Base-by-base conservation (phyloP, 306 rosid species). In the Dalbergia oliveri region DNA sequence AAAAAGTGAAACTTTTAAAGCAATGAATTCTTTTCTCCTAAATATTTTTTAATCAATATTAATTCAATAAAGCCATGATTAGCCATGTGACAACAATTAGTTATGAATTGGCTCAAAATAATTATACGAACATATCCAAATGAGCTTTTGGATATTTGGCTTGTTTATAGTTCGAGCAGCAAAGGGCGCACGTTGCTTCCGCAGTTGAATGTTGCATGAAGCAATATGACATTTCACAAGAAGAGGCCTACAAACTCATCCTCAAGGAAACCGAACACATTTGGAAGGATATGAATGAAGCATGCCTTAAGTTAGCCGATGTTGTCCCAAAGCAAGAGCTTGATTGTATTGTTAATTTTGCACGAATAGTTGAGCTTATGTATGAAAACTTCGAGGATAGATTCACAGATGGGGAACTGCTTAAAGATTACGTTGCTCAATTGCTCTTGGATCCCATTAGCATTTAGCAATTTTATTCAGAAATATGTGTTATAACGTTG, bases 221-320 rank as follows among this genome's bases (percentile, higher is more conserved):
- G 64, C 82, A 88, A 69, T 43, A 76, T 53, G 19, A 8, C 5
- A 76, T 82, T 9, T 82, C 82, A 69, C 41, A 51, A 31, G 73
- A 69, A 50, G 81, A 82, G 34, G 78, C 81, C 0, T 82, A 69
- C 13, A 53, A 61, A 41, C 33, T 9, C 21, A 59, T 91, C 3
- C 5, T 9, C 0, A 72, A 79, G 41, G 86, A 77, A 3, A 13
- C 85, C 0, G 41, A 16, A 5, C 51, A 79, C n/a, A 60, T 71
- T 0, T 89, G 87, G 93, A 84, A 81, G 86, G 85, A 73, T 41
- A 83, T 86, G 19, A 88, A 87, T 41, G 89, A 86, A 58, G 87
- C 73, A 59, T 88, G 81, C 8, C 49, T 83, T 1, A 31, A 66
- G 58, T 66, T 49, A 70, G 23, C 31, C 3, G 31, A 66, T 3